phyloP scores from a whole-genome alignment of 306 rosid species.

The Astragalus membranaceus region DNA sequence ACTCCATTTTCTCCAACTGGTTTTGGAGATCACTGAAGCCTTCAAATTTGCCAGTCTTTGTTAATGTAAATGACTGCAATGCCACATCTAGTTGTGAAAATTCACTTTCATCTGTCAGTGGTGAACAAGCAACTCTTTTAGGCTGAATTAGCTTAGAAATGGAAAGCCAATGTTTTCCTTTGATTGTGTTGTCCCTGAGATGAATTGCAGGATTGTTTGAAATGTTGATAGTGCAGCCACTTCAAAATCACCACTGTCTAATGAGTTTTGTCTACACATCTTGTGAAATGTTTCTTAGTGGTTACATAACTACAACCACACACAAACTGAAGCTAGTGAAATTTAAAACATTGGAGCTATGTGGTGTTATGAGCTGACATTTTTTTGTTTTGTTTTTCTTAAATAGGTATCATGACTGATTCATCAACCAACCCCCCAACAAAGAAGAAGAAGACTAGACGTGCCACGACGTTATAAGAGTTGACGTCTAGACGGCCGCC shows the following conservation, averaged over 20 bases:
- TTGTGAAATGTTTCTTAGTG: no score
- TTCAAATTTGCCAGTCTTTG: neutral
- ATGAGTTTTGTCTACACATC: neutral
- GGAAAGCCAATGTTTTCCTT: neutral
- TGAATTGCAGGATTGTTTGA: neutral
- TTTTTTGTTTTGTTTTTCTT: no score
- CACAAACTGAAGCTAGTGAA: no score
- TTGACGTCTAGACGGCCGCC: no score
- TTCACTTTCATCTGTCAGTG: constrained; percentile 1
- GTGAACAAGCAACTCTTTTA: neutral
- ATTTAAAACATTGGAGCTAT: no score
- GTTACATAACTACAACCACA: no score
- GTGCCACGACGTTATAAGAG: no score
- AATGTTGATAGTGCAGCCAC: constrained; percentile 2
- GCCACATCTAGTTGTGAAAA: constrained; percentile 19
- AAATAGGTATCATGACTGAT: no score
- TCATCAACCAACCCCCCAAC: no score
- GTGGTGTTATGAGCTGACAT: no score
- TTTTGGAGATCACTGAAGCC: no score
- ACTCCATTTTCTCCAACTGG: constrained; percentile 23
- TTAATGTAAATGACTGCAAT: neutral
- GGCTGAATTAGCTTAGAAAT: constrained; percentile 18
- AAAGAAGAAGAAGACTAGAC: no score
- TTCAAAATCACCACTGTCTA: constrained; percentile 6
- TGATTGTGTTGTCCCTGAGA: constrained; percentile 2